Evolutionary conservation across 2,329 filamentous ascomycete species (phyloP), one percentile per base, ranked within the genome.

Genomic region (Hymenoscyphus infarciens): DNA sequence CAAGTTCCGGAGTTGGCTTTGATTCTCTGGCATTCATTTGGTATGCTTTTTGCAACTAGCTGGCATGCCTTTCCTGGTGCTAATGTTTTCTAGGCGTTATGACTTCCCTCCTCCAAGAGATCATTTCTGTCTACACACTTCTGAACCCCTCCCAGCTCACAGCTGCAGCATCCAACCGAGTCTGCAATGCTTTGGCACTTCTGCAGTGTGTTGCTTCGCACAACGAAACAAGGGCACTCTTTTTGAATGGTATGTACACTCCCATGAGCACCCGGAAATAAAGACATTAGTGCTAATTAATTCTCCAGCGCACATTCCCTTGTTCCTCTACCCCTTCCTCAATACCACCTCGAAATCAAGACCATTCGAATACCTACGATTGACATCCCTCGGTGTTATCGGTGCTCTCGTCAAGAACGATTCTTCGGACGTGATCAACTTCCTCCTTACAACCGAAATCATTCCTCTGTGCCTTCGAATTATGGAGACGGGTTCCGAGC

Each of bases 331-430:
- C 72, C 95, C 95, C 0, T 99, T 99, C 74, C 86, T 99, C 66
- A 99, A 99, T 79, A 99, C 95, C 3, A 99, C 95, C 1, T 98
- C 95, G 38, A 99, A 99, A 78, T 97, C 93, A 35, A 87, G 95
- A 60, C 95, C 95, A 0, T 99, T 98, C 75, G 95, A 99, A 77
- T 99, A 99, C 74, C 85, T 99, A 60, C 92, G 95, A 59, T 85
- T 99, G 38, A 99, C 95, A 0, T 97, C 93, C 19, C 85, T 99
- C 25, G 95, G 95, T 60, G 95, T 99, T 33, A 98, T 99, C 69
- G 95, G 95, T 62, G 95, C 95, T 1, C 82, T 99, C 55, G 95
- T 99, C 64, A 99, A 99, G 83, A 99, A 99, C 74, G 95, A 99
- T 78, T 97, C 93, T 2, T 94, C 91, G 19, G 95, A 98, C 74